Conservation (phyloP, 1,284 basidiomycete genomes). For the Fistulinella cinereoalba region DNA sequence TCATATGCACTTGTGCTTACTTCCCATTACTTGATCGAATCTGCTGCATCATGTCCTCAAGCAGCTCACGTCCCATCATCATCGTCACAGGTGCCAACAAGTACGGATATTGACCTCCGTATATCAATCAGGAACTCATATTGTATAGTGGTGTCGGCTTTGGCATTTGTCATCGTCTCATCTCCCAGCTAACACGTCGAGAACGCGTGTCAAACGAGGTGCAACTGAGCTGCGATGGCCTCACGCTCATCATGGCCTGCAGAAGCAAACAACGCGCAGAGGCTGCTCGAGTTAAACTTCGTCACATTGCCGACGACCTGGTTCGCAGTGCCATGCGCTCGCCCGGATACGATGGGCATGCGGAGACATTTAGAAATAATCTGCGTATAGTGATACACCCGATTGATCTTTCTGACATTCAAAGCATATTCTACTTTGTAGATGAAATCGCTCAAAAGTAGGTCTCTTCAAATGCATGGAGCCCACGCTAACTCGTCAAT, state of each 20-base stretch:
- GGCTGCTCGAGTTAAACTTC: slow-evolving; percentile 55
- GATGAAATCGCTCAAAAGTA: slow-evolving; percentile 55
- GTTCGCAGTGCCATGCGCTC: slow-evolving; percentile 37
- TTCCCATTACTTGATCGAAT: no score
- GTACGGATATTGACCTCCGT: slow-evolving; percentile 37
- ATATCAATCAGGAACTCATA: slow-evolving; percentile 31
- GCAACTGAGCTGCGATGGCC: slow-evolving; percentile 41
- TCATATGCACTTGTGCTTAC: no score
- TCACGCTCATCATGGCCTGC: slow-evolving; percentile 85
- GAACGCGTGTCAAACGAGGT: slow-evolving; percentile 19
- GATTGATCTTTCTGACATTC: slow-evolving; percentile 65
- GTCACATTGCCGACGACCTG: slow-evolving; percentile 52
- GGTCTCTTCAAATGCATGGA: slow-evolving; percentile 23
- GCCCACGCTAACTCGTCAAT: slow-evolving; percentile 1
- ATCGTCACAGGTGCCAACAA: slow-evolving; percentile 70
- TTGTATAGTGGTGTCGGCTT: slow-evolving; percentile 77
- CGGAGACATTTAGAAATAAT: slow-evolving; percentile 58
- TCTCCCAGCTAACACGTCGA: slow-evolving; percentile 63
- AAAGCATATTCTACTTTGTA: slow-evolving; percentile 65
- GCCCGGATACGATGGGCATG: slow-evolving; percentile 46
- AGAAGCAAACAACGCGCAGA: slow-evolving; percentile 65
- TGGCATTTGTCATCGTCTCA: slow-evolving; percentile 79
- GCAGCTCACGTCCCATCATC: slow-evolving; percentile 49
- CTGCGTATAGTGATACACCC: slow-evolving; percentile 60
- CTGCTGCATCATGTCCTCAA: slow-evolving; percentile 30